phyloP scores from a whole-genome alignment of 192 early-diverging fungal species.

The Dissophora globulifera region DNA sequence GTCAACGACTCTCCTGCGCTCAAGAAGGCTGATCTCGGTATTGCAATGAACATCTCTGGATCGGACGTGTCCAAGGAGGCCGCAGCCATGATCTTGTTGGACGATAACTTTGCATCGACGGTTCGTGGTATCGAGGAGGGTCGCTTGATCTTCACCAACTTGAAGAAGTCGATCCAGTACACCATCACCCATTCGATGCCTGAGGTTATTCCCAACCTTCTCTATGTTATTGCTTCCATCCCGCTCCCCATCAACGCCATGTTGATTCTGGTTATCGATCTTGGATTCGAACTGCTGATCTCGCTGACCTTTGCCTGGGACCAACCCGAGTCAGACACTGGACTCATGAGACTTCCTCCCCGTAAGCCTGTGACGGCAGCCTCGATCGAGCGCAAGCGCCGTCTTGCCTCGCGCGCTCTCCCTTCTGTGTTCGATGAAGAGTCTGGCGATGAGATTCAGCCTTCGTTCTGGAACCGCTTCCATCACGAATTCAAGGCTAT shows the following conservation, averaged over 20 bases:
- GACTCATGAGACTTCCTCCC: constrained; percentile 90
- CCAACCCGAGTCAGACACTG: constrained; percentile 75
- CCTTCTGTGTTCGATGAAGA: constrained; percentile 59
- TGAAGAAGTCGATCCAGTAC: constrained; percentile 96
- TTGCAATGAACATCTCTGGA: constrained; percentile 96
- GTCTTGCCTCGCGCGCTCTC: constrained; percentile 59
- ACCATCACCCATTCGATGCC: constrained; percentile 92
- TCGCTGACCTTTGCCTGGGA: constrained; percentile 95
- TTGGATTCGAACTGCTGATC: constrained; percentile 92
- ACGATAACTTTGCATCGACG: constrained; percentile 98
- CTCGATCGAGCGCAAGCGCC: constrained; percentile 78
- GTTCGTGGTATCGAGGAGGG: constrained; percentile 95
- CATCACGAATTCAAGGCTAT: constrained; percentile 49
- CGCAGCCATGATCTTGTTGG: constrained; percentile 96
- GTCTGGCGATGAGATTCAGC: constrained; percentile 59
- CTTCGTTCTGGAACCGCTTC: constrained; percentile 38
- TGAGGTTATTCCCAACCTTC: constrained; percentile 86
- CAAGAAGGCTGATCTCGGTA: constrained; percentile 97
- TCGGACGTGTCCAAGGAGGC: constrained; percentile 97
- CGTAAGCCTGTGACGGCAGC: constrained; percentile 87
- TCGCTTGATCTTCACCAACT: constrained; percentile 93
- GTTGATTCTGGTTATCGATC: constrained; percentile 90
- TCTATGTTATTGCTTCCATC: constrained; percentile 88
- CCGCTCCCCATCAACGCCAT: constrained; percentile 85
- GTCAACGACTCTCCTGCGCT: constrained; percentile 97